A percentile compares a stretch with the other conserved stretches of the same genome.
Conservation (phyloP, 176 grass and related monocot genomes). For the Coix lacrymajobi region DNA sequence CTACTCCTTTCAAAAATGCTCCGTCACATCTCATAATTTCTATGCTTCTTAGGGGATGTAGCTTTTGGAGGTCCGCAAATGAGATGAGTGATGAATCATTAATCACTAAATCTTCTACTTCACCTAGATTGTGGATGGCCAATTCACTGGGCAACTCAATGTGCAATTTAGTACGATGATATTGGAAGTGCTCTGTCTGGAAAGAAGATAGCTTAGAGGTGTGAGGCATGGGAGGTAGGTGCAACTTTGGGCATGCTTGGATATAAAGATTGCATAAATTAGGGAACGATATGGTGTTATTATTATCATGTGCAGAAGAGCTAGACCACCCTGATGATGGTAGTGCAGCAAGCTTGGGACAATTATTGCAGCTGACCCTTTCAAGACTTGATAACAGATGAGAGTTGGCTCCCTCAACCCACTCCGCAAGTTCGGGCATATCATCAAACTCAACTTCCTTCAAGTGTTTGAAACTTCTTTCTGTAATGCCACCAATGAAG, state of each 20-base stretch:
- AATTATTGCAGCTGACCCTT: accelerated
- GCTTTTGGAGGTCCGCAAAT: background rate
- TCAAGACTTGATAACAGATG: background rate
- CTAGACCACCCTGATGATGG: background rate
- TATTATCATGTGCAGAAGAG: background rate
- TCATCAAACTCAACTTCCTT: background rate
- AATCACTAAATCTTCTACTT: background rate
- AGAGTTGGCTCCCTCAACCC: background rate
- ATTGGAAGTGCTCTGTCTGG: accelerated
- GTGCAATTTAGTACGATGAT: background rate
- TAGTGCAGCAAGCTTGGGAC: background rate
- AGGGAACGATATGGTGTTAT: background rate
- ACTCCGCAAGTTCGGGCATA: background rate
- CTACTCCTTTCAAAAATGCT: background rate
- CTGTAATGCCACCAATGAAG: background rate
- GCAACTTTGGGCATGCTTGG: background rate
- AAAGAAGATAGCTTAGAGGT: background rate
- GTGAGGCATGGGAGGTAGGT: background rate
- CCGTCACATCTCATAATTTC: background rate
- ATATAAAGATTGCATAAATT: accelerated
- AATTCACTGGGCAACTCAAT: background rate
- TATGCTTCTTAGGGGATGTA: background rate
- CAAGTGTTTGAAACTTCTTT: background rate
- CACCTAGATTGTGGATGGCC: background rate
- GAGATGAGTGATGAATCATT: background rate